These are phyloP conservation scores for Cordia subcordata DNA, from an alignment of 257 asterid genomes.

Conservation along the genomic window DNA sequence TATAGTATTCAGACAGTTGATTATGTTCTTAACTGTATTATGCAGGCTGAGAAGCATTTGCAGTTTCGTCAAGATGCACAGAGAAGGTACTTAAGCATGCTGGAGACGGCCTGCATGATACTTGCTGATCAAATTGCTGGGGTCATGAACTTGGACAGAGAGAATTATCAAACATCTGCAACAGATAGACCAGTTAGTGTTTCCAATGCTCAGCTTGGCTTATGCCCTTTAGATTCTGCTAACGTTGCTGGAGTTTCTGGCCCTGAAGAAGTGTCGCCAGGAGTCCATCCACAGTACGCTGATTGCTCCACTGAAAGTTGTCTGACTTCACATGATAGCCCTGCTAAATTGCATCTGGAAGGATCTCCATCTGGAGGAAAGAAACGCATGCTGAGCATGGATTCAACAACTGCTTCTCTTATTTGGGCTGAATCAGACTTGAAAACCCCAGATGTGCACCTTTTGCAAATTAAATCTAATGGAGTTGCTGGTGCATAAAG, in stretches of 20 bases:
- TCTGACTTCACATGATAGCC: slow-evolving; percentile 71
- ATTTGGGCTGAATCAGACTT: slow-evolving; percentile 50
- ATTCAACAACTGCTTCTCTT: slow-evolving; percentile 36
- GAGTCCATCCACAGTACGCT: slow-evolving; percentile 34
- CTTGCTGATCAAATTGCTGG: slow-evolving; percentile 73
- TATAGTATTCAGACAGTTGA: no score
- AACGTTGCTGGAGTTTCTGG: slow-evolving; percentile 27
- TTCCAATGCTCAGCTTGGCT: slow-evolving; percentile 21
- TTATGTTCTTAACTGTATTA: slow-evolving; percentile 5
- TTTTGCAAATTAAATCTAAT: slow-evolving; percentile 32
- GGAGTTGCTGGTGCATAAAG: slow-evolving; percentile 24
- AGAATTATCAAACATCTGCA: slow-evolving; percentile 33
- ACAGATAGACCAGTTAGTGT: slow-evolving; percentile 20
- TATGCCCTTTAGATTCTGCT: slow-evolving; percentile 37
- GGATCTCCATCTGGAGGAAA: slow-evolving; percentile 50
- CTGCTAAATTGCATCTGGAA: slow-evolving; percentile 47
- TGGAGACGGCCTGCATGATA: slow-evolving; percentile 75
- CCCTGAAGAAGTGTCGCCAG: slow-evolving; percentile 34
- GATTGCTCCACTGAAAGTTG: slow-evolving; percentile 79
- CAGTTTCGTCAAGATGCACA: slow-evolving; percentile 82
- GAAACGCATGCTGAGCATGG: slow-evolving; percentile 40
- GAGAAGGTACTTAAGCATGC: slow-evolving; percentile 64
- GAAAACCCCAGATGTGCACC: slow-evolving; percentile 32
- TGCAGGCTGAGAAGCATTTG: slow-evolving; percentile 76
- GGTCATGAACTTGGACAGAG: slow-evolving; percentile 28